Evolutionary conservation across 148 eudicot genomes (phyloP), one percentile per base, ranked within the genome.

Genomic region (Rhododendron molle): DNA sequence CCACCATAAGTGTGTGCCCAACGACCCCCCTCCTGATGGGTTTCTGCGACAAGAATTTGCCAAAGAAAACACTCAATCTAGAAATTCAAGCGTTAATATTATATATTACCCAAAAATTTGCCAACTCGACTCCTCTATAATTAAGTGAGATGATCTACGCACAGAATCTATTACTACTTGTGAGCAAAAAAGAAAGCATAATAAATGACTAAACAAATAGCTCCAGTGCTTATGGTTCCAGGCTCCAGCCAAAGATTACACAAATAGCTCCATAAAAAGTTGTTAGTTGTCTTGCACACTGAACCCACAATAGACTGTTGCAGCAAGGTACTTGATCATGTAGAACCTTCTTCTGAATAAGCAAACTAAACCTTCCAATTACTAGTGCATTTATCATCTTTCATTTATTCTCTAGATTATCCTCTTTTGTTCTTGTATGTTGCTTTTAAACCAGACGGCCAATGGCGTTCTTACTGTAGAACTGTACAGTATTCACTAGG

Each of bases 21-120:
- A 92, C 89, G 80, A 91, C 92, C 71, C 99, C 99, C 86, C 93
- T 93, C 88, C 98, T 86, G 18, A 97, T 93, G 23, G 98, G 98
- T 86, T 89, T 93, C 99, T 97, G 92, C 88, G 84, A 43, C 54
- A 78, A 85, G 69, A 73, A 87, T 43, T 82, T 62, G 10, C 7
- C 43, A 50, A 54, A 44, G 7, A 76, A 28, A 76, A 20, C 38
- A 10, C 4, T 36, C 16, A 21, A 74, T n/a, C 50, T 50, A 60
- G 2, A 46, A 11, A 60, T 44, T 34, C 52, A 20, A 26, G 7
- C 8, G 21, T 5, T 44, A 1, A n/a, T 9, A 5, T 23, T 28
- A 38, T 10, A 58, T 21, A 38, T 0, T 5, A 20, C 12, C 15
- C 72, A 28, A 11, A 38, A 13, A 36, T 30, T 32, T 81, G 44